Evolutionary conservation across 257 asterid genomes (phyloP), one percentile per base, ranked within the genome.

Genomic region (Mentha longifolia): DNA sequence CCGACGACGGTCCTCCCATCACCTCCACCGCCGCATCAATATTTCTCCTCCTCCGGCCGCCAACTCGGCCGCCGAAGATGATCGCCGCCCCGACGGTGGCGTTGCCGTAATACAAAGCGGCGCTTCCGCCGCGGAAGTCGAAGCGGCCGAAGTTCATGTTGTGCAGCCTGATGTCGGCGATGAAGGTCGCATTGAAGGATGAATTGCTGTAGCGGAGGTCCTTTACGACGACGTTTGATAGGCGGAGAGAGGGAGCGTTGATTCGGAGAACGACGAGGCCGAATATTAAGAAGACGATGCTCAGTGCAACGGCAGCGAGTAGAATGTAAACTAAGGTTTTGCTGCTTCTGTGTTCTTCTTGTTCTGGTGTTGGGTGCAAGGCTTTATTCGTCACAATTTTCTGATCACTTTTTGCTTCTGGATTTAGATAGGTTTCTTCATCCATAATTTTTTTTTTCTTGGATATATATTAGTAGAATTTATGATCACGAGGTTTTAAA

Each of bases 101-200:
- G 61, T 85, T 85, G 3, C 77, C 87, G 67, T 73, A 78, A 0
- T 74, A 20, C 47, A 84, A n/a, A 12, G 74, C 68, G n/a, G 75
- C 9, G 65, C 30, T 72, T 13, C 86, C 83, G 28, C 73, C 65
- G n/a, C 57, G 43, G 56, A 84, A 85, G 60, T 68, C 39, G 72
- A 82, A 85, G 14, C 73, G 67, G 19, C 90, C 96, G 22, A 84
- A 77, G 37, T 89, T 89, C 5, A 47, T 42, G 74, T 89, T 89
- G 17, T 73, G 60, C 0, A 87, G 70, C 16, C 46, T 64, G 25
- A 87, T 3, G 28, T 69, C 71, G 8, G 81, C 80, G 55, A 71
- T 66, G 35, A 83, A 2, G 6, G 82, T 74, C 74, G 71, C 37
- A 79, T 73, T 84, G 2, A 79, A 13, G 19, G 88, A 83, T 17